Evolutionary conservation across 352 stramenopile genomes (phyloP).

Genomic region (Phytophthora tubulina): DNA sequence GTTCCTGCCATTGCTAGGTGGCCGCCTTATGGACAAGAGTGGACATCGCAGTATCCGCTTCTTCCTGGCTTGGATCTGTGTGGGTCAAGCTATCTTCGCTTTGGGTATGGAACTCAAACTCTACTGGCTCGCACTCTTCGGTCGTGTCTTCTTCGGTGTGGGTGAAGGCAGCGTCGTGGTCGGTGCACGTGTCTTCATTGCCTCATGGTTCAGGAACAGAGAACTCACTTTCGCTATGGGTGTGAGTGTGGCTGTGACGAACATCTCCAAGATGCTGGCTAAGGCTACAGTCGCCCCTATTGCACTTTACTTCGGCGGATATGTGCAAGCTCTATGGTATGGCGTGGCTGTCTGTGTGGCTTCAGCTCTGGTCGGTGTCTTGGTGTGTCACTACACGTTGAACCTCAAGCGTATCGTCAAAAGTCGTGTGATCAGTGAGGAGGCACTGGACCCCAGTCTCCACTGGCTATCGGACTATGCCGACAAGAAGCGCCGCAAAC

Average conservation of each 20-base stretch:
- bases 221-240: conserved; percentile 92
- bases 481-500: conserved; percentile 69
- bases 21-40: conserved; percentile 82
- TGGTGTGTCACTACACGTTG: conserved; percentile 71
- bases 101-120: conserved; percentile 76
- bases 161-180: conserved; percentile 86
- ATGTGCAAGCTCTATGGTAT: conserved; percentile 90
- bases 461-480: conserved; percentile 80
- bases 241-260: conserved; percentile 90
- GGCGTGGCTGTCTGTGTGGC: conserved; percentile 66
- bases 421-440: conserved; percentile 61
- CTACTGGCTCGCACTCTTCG: conserved; percentile 85
- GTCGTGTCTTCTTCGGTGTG: conserved; percentile 85
- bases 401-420: conserved; percentile 76
- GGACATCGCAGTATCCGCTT: conserved; percentile 79
- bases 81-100: conserved; percentile 84
- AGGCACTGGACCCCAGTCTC: conserved; percentile 63
- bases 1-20: conserved; percentile 83
- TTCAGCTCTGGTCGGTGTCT: conserved; percentile 59
- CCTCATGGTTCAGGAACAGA: conserved; percentile 82
- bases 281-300: conserved; percentile 90
- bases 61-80: conserved; percentile 86
- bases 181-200: conserved; percentile 82
- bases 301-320: conserved; percentile 85
- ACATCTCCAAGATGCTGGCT: conserved; percentile 93